Evolutionary conservation across 768 basidiomycete species (phyloP).

Genomic region (Lactarius deliciosus): DNA sequence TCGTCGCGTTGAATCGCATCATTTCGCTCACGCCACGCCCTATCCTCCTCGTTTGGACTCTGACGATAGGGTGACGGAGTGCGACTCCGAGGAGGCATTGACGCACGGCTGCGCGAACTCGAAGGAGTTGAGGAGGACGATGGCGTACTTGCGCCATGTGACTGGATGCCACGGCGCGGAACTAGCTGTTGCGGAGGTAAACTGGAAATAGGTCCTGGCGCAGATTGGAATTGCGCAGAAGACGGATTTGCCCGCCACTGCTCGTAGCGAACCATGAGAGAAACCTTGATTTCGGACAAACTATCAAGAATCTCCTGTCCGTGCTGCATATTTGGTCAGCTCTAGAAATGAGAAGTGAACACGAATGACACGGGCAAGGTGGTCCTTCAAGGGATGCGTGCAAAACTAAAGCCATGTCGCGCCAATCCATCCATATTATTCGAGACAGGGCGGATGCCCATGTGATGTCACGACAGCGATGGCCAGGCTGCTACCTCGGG

Average conservation of each 20-base stretch:
- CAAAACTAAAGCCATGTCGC: not conserved
- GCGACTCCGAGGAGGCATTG: constrained; percentile 21
- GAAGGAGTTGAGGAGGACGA: constrained; percentile 29
- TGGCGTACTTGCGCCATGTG: constrained; percentile 17
- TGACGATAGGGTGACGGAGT: constrained; percentile 27
- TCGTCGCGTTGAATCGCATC: constrained; percentile 32
- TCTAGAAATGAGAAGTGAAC: constrained; percentile 13
- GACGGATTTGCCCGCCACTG: constrained; percentile 46
- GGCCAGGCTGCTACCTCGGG: not conserved
- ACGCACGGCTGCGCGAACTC: constrained; percentile 26
- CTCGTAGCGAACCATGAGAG: constrained; percentile 63
- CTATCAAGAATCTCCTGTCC: constrained; percentile 71
- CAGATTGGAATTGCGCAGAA: constrained; percentile 22
- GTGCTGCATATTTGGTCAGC: constrained; percentile 47
- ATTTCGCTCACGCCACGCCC: constrained; percentile 40
- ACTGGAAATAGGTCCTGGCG: not conserved
- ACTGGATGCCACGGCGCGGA: not conserved
- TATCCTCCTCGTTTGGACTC: constrained; percentile 40
- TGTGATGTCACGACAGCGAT: not conserved
- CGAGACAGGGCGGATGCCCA: not conserved
- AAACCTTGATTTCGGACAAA: constrained; percentile 63
- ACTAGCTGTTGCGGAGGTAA: not conserved
- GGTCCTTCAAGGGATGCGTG: not conserved
- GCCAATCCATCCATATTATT: not conserved
- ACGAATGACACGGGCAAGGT: constrained; percentile 4